Percentiles rank a stretch among this genome's conserved stretches.
Conservation (phyloP, 2,329 filamentous ascomycete species). For the Pseudocercospora musae region DNA sequence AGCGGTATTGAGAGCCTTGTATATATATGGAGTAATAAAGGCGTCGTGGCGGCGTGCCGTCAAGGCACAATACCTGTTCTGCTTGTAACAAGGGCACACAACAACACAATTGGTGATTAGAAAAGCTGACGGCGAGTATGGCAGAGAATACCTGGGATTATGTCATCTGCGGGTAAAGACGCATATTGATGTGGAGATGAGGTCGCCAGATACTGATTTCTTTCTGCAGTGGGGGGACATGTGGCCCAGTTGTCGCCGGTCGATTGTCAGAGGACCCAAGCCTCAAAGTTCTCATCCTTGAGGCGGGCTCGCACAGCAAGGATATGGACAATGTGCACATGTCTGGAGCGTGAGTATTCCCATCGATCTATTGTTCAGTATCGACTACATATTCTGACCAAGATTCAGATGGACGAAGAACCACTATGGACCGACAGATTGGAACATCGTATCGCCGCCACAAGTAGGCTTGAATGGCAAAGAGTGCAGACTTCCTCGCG, state of each 20-base stretch:
- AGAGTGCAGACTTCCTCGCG: slow-evolving; percentile 44
- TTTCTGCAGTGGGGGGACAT: slow-evolving; percentile 24
- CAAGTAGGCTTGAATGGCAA: slow-evolving; percentile 41
- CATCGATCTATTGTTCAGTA: not conserved
- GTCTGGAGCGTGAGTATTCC: slow-evolving; percentile 38
- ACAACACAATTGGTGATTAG: not conserved
- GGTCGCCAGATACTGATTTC: slow-evolving; percentile 4
- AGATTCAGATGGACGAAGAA: slow-evolving; percentile 40
- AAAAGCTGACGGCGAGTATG: slow-evolving; percentile 15
- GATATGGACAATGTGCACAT: slow-evolving; percentile 48
- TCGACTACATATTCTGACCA: not conserved
- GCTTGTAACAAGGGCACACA: not conserved
- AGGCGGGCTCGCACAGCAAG: slow-evolving; percentile 30
- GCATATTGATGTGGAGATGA: not conserved
- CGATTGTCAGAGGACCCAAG: slow-evolving; percentile 29
- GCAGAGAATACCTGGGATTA: slow-evolving; percentile 25
- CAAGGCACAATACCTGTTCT: not conserved
- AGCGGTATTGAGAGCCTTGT: not conserved
- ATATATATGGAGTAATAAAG: not conserved
- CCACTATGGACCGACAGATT: slow-evolving; percentile 44
- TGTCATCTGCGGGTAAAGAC: slow-evolving; percentile 25
- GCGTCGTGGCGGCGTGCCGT: not conserved
- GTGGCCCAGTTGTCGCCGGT: slow-evolving; percentile 26
- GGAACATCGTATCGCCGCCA: slow-evolving; percentile 44
- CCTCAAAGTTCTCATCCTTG: slow-evolving; percentile 26